These are phyloP conservation scores for Myriosclerotinia scirpicola DNA, from an alignment of 2,329 filamentous ascomycete species.

Conservation along the genomic window DNA sequence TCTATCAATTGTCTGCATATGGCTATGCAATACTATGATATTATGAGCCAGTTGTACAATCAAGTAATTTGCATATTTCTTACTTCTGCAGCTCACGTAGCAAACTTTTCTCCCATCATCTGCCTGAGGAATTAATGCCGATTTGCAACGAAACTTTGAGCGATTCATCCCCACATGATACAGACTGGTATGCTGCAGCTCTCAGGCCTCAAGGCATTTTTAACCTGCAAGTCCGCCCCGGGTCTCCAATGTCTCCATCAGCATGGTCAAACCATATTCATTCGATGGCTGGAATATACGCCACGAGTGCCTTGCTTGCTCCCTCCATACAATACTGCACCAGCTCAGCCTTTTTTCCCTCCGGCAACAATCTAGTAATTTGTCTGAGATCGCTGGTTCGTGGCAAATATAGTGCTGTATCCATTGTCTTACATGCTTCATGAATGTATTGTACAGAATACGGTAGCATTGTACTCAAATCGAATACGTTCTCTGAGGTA, in stretches of 20 bases:
- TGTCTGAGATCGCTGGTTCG: constrained; percentile 81
- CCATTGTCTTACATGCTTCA: constrained; percentile 57
- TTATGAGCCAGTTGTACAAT: background rate
- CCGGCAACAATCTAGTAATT: constrained; percentile 58
- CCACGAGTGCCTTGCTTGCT: constrained; percentile 79
- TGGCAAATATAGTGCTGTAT: constrained; percentile 77
- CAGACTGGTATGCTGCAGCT: background rate
- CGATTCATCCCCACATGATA: constrained; percentile 12
- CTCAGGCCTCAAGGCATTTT: background rate
- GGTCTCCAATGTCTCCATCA: background rate
- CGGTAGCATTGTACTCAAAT: constrained; percentile 82
- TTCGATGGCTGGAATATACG: constrained; percentile 52
- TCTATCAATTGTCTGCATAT: background rate
- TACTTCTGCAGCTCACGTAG: background rate
- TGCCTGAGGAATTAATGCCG: constrained; percentile 18
- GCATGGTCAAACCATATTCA: background rate
- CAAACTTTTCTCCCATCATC: background rate
- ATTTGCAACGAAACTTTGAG: constrained; percentile 22
- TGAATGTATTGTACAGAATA: constrained; percentile 70
- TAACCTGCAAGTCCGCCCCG: background rate
- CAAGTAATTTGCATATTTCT: background rate
- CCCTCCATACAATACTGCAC: constrained; percentile 91
- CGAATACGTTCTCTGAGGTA: constrained; percentile 68
- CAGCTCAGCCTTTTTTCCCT: constrained; percentile 63
- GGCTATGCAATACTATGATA: background rate